Percentiles rank a stretch among this genome's conserved stretches.
Conservation (phyloP, 257 asterid species). For the Primulina tabacum region DNA sequence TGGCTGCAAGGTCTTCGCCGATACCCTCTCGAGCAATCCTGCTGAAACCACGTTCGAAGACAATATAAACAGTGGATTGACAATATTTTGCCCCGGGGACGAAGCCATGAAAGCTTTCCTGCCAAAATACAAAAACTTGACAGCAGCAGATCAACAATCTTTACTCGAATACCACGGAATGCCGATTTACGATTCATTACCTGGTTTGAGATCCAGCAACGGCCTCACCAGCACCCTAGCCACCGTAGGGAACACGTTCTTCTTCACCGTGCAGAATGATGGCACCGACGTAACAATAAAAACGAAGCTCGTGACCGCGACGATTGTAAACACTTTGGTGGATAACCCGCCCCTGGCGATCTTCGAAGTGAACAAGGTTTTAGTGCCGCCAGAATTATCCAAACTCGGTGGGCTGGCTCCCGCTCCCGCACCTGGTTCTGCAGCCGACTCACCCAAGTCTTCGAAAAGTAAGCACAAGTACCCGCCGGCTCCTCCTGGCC, state of each 20-base stretch:
- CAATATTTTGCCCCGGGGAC: constrained; percentile 71
- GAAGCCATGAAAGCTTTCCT: constrained; percentile 57
- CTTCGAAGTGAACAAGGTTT: constrained; percentile 42
- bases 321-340: constrained; percentile 37
- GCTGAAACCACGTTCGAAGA: constrained; percentile 51
- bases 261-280: constrained; percentile 50
- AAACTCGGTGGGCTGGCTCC: constrained; percentile 37
- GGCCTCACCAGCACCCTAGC: constrained; percentile 52
- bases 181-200: constrained; percentile 43
- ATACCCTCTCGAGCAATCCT: constrained; percentile 41
- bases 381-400: constrained; percentile 51
- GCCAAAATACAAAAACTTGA: constrained; percentile 55
- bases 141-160: constrained; percentile 38
- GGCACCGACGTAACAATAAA: constrained; percentile 50
- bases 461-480: constrained; percentile 41
- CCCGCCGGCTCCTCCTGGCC: constrained; percentile 42
- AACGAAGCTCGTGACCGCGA: constrained; percentile 49
- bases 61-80: constrained; percentile 53
- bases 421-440: constrained; percentile 61
- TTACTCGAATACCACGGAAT: constrained; percentile 52
- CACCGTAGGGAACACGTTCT: constrained; percentile 51
- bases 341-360: constrained; percentile 54
- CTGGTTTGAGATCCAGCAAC: constrained; percentile 51
- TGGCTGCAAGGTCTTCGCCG: constrained; percentile 75
- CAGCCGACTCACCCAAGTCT: constrained; percentile 37